Conservation (phyloP, 2,329 filamentous ascomycete species). For the Pestalotiopsis sp. region DNA sequence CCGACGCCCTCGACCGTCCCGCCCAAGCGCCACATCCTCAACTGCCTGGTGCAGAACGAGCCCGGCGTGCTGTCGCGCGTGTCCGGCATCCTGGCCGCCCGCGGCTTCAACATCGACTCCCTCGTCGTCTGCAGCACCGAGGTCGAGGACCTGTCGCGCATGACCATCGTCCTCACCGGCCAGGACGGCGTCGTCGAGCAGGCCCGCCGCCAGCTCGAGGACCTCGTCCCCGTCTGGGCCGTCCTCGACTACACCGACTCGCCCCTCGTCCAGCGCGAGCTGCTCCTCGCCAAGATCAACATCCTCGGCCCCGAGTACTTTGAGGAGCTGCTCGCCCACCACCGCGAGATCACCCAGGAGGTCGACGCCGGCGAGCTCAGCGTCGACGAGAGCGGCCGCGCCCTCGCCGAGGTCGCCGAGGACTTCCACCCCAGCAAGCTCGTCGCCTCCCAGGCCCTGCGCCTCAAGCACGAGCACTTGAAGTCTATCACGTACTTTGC, state of each 20-base stretch:
- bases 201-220: slow-evolving; percentile 91
- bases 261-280: slow-evolving; percentile 91
- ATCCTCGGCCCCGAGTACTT: slow-evolving; percentile 98
- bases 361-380: slow-evolving; percentile 45
- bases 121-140: slow-evolving; percentile 98
- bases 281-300: slow-evolving; percentile 94
- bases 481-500: slow-evolving; percentile 95
- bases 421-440: slow-evolving; percentile 93
- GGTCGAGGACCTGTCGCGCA: slow-evolving; percentile 93
- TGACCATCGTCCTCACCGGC: slow-evolving; percentile 97
- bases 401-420: slow-evolving; percentile 50
- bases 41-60: slow-evolving; percentile 98
- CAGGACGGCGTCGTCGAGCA: slow-evolving; percentile 98
- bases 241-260: slow-evolving; percentile 94
- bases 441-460: slow-evolving; percentile 82
- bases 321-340: slow-evolving; percentile 92
- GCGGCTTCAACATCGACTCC: slow-evolving; percentile 99
- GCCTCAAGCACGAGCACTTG: slow-evolving; percentile 97
- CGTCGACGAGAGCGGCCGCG: slow-evolving; percentile 30
- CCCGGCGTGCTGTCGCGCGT: slow-evolving; percentile 95
- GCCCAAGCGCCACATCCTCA: slow-evolving; percentile 93
- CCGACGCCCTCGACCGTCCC: slow-evolving; percentile 81
- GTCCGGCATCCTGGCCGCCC: slow-evolving; percentile 91
- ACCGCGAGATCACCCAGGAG: slow-evolving; percentile 76
- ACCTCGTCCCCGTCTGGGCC: slow-evolving; percentile 97